Evolutionary conservation across 352 stramenopile genomes (phyloP).

Genomic region (Thraustotheca clavata): DNA sequence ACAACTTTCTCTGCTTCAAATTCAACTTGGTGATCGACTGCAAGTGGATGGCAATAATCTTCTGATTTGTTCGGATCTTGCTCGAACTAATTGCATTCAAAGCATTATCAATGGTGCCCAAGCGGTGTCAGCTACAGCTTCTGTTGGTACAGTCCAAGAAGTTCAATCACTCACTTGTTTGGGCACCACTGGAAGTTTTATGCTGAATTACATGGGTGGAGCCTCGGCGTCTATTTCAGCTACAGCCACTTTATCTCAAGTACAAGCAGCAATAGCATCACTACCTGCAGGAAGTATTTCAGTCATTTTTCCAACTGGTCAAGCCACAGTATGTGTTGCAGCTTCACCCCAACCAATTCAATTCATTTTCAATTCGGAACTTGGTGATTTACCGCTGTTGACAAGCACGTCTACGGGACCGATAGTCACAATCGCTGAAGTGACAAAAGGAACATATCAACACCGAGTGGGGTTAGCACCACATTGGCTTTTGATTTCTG

Average conservation of each 20-base stretch:
- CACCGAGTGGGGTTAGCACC: slow-evolving; percentile 56
- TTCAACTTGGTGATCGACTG: slow-evolving; percentile 42
- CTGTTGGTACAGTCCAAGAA: slow-evolving; percentile 35
- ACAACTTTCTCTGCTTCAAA: slow-evolving; percentile 35
- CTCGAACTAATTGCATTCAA: slow-evolving; percentile 32
- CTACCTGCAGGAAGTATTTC: slow-evolving; percentile 47
- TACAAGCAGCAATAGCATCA: slow-evolving; percentile 50
- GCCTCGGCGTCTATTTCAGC: slow-evolving; percentile 38
- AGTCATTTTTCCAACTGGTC: slow-evolving; percentile 29
- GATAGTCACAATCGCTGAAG: slow-evolving; percentile 26
- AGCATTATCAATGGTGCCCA: slow-evolving; percentile 29
- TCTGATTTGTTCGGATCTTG: slow-evolving; percentile 43
- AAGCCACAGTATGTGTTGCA: slow-evolving; percentile 42
- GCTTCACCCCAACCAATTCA: slow-evolving; percentile 28
- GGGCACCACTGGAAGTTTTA: slow-evolving; percentile 37
- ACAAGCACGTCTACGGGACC: neutral
- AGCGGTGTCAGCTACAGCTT: slow-evolving; percentile 34
- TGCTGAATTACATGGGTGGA: slow-evolving; percentile 44
- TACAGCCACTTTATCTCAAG: slow-evolving; percentile 27
- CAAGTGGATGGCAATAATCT: slow-evolving; percentile 40
- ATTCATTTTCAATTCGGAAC: slow-evolving; percentile 47
- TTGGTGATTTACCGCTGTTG: slow-evolving; percentile 41
- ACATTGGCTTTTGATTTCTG: slow-evolving; percentile 77
- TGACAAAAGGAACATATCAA: slow-evolving; percentile 47
- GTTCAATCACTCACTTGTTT: slow-evolving; percentile 53